Conservation (phyloP, 164 flowering plant genomes). For the Akebia trifoliata region DNA sequence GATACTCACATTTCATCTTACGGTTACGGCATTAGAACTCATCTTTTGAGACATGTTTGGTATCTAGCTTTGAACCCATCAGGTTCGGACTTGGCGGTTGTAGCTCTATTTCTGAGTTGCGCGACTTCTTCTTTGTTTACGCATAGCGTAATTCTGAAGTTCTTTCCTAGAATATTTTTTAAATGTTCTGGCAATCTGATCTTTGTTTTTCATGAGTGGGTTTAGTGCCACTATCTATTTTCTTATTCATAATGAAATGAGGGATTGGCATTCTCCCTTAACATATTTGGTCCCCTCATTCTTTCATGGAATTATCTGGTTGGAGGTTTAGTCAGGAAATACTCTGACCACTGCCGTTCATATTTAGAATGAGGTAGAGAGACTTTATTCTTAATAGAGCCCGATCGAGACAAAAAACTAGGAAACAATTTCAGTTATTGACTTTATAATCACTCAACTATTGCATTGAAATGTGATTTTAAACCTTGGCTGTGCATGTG, state of each 20-base stretch:
- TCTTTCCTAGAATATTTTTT: background rate
- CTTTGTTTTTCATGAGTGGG: background rate
- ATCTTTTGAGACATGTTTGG: slow-evolving; percentile 11
- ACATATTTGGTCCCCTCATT: background rate
- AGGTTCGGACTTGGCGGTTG: too few relatives aligned
- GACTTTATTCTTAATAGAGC: too few relatives aligned
- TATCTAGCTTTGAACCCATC: too few relatives aligned
- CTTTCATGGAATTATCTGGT: background rate
- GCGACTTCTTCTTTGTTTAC: background rate
- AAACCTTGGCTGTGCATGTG: too few relatives aligned
- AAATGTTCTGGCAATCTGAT: slow-evolving; percentile 3
- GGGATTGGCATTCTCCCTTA: background rate
- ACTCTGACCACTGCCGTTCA: background rate
- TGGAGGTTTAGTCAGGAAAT: background rate
- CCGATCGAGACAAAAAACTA: too few relatives aligned
- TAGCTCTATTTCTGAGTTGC: too few relatives aligned
- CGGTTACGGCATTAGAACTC: slow-evolving; percentile 4
- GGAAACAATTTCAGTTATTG: too few relatives aligned
- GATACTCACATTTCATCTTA: background rate
- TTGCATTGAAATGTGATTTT: too few relatives aligned
- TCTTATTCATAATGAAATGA: background rate
- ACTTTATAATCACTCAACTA: too few relatives aligned
- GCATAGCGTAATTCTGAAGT: background rate
- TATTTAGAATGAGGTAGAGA: background rate
- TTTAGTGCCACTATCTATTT: background rate